Conservation (phyloP, 2,329 filamentous ascomycete species). For the Alternaria sp. region DNA sequence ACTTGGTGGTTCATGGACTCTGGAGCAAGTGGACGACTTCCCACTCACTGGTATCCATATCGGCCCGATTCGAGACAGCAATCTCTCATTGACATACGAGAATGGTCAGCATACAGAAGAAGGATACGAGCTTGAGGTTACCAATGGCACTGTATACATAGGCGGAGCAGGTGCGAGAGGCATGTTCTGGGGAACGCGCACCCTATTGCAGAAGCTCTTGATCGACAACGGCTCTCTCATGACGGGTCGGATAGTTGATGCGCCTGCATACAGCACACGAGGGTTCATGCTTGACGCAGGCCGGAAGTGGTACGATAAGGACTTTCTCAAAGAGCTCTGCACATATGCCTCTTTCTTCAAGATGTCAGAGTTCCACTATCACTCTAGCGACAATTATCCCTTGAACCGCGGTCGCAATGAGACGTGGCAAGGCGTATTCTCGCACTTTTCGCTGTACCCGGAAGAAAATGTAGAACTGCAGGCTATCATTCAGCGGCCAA, state of each 20-base stretch:
- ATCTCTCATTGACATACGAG: constrained; percentile 53
- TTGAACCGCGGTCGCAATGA: constrained; percentile 56
- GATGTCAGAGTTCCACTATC: constrained; percentile 58
- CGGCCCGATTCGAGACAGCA: constrained; percentile 38
- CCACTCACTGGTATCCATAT: constrained; percentile 55
- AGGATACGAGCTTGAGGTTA: constrained; percentile 56
- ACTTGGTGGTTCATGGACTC: constrained; percentile 52
- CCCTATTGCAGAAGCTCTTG: constrained; percentile 53
- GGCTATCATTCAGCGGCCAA: constrained; percentile 43
- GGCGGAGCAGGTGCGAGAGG: constrained; percentile 54
- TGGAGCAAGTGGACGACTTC: constrained; percentile 48
- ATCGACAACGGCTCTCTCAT: constrained; percentile 45
- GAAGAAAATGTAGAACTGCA: constrained; percentile 42
- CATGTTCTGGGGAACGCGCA: constrained; percentile 58
- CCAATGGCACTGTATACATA: constrained; percentile 44
- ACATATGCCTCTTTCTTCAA: constrained; percentile 58
- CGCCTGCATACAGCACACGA: constrained; percentile 54
- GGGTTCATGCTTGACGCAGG: constrained; percentile 56
- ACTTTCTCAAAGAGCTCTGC: constrained; percentile 54
- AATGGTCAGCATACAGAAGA: constrained; percentile 57
- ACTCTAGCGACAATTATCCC: constrained; percentile 58
- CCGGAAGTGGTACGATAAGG: constrained; percentile 53
- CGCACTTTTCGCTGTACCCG: constrained; percentile 53
- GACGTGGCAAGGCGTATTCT: constrained; percentile 56
- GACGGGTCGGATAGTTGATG: constrained; percentile 43